Evolutionary conservation across 2,329 filamentous ascomycete species (phyloP).

Genomic region (Cadophora sp.): DNA sequence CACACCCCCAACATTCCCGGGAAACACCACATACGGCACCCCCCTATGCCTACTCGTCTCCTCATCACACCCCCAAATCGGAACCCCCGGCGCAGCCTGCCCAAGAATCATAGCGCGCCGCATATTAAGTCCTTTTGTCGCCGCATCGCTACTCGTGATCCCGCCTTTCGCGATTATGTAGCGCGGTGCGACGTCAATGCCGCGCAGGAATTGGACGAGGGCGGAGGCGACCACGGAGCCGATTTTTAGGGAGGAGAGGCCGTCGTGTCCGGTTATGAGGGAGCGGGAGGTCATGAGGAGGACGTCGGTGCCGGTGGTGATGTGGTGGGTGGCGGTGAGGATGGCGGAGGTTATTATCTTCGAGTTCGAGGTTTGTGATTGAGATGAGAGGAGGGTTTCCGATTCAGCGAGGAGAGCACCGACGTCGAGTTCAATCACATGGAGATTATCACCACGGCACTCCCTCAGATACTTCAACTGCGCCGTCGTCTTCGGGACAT

Average conservation of each 20-base stretch:
- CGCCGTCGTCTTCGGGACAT: slow-evolving; percentile 64
- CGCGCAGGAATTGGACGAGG: slow-evolving; percentile 56
- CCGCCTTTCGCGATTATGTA: slow-evolving; percentile 66
- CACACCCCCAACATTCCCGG: slow-evolving; percentile 60
- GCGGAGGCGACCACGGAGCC: slow-evolving; percentile 57
- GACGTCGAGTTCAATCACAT: slow-evolving; percentile 54
- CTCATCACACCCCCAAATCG: slow-evolving; percentile 61
- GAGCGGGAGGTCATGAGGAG: slow-evolving; percentile 65
- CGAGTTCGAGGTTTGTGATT: neutral
- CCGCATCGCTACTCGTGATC: slow-evolving; percentile 64
- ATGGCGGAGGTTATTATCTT: neutral
- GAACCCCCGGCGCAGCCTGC: slow-evolving; percentile 63
- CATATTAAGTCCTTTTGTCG: slow-evolving; percentile 61
- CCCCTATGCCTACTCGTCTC: slow-evolving; percentile 45
- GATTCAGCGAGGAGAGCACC: slow-evolving; percentile 47
- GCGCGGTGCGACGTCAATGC: slow-evolving; percentile 54
- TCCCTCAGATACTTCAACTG: slow-evolving; percentile 54
- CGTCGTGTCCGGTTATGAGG: slow-evolving; percentile 56
- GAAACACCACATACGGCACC: slow-evolving; percentile 64
- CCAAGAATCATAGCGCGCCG: slow-evolving; percentile 61
- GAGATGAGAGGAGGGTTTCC: neutral
- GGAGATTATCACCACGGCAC: slow-evolving; percentile 38
- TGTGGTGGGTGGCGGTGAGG: slow-evolving; percentile 48
- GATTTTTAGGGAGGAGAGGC: slow-evolving; percentile 59
- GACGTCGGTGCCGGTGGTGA: slow-evolving; percentile 57